phyloP scores from a whole-genome alignment of 345 rosid genomes.

The Capsella bursapastoris region DNA sequence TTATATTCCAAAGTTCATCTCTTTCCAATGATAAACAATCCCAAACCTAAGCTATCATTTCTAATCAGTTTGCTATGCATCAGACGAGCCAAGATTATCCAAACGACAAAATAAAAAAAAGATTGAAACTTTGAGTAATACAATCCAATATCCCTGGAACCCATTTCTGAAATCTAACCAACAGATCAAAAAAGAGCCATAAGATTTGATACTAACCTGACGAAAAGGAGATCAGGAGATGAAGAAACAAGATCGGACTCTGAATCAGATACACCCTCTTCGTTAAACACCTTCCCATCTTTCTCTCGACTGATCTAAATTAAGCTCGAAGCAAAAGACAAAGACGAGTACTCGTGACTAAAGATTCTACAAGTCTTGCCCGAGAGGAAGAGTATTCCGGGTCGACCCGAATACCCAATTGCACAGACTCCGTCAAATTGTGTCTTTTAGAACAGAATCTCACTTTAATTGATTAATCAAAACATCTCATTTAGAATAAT shows the following conservation, averaged over 20 bases:
- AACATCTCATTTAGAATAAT: not conserved
- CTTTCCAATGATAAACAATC: constrained; percentile 2
- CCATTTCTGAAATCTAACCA: constrained; percentile 23
- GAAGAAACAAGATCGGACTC: constrained; percentile 43
- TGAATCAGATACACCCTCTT: constrained; percentile 38
- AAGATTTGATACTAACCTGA: constrained; percentile 36
- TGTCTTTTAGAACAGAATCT: constrained; percentile 1
- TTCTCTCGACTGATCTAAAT: constrained; percentile 27
- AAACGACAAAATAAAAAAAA: not conserved
- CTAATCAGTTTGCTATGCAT: not conserved
- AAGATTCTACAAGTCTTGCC: constrained; percentile 32
- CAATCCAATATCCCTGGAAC: not conserved
- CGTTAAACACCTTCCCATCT: constrained; percentile 39
- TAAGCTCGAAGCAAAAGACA: constrained; percentile 18
- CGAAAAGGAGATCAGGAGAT: constrained; percentile 41
- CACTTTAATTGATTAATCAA: not conserved
- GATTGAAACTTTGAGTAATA: constrained; percentile 4
- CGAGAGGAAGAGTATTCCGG: constrained; percentile 12
- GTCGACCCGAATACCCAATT: constrained; percentile 39
- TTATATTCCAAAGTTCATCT: not conserved
- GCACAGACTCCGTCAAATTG: constrained; percentile 21
- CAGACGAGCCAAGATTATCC: constrained; percentile 19
- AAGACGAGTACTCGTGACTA: constrained; percentile 35
- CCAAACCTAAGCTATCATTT: constrained; percentile 18
- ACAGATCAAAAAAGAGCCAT: constrained; percentile 35